phyloP scores from a whole-genome alignment of 352 stramenopile genomes.

The Phytopythium vexans region DNA sequence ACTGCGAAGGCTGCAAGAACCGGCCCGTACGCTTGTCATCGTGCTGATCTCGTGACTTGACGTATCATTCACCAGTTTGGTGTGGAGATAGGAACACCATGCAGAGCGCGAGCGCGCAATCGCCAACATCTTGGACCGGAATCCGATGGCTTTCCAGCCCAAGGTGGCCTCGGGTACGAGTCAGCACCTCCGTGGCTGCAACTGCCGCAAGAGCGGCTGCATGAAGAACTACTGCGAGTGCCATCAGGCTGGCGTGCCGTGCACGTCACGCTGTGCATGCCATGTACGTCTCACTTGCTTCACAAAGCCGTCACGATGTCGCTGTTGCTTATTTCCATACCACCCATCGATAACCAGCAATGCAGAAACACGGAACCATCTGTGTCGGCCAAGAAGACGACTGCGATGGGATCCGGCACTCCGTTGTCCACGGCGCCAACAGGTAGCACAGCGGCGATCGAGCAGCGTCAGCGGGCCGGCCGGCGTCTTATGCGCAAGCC shows the following conservation, averaged over 20 bases:
- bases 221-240: slow-evolving; percentile 99
- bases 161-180: slow-evolving; percentile 87
- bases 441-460: not conserved
- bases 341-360: slow-evolving; percentile 15
- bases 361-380: slow-evolving; percentile 72
- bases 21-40: slow-evolving; percentile 12
- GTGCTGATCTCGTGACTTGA: not conserved
- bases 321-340: no score
- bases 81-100: slow-evolving; percentile 30
- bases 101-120: slow-evolving; percentile 78
- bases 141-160: slow-evolving; percentile 93
- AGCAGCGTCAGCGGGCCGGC: not conserved
- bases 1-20: slow-evolving; percentile 86
- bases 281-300: slow-evolving; percentile 27
- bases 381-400: slow-evolving; percentile 67
- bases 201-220: slow-evolving; percentile 94
- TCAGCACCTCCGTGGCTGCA: slow-evolving; percentile 92
- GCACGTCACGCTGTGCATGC: slow-evolving; percentile 80
- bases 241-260: slow-evolving; percentile 88
- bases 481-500: slow-evolving; percentile 1
- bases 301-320: not conserved
- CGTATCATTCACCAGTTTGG: not conserved
- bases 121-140: slow-evolving; percentile 86
- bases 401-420: slow-evolving; percentile 37
- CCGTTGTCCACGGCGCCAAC: not conserved